Evolutionary conservation across 2,329 filamentous ascomycete genomes (phyloP), one percentile per base, ranked within the genome.

Genomic region (Hortaea sp.): DNA sequence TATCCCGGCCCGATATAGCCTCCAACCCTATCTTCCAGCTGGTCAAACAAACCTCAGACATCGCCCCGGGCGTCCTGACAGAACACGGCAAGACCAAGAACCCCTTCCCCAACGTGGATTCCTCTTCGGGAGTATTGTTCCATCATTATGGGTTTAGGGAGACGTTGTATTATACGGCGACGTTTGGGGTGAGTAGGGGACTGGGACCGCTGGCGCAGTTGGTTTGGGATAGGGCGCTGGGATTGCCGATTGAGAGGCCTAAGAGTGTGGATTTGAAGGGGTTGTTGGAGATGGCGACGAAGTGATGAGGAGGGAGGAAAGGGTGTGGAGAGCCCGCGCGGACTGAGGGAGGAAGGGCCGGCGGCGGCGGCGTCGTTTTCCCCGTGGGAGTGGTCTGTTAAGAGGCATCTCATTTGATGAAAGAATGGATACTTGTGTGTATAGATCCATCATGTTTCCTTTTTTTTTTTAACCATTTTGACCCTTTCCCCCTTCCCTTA

Each of bases 121-220:
- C 85, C 41, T 84, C 81, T 53, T 95, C 88, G 0, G 92, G 92
- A 53, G 89, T 97, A 5, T 77, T 98, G 42, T 97, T 98, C 80
- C 84, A 97, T 70, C 88, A 97, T 74, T 98, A 95, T 66, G 92
- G 90, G 48, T 95, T 98, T 81, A 84, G 86, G 66, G 88, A 97
- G 73, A 95, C 90, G 0, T 76, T 97, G 7, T 98, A 97, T 75
- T 98, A 97, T 73, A 83, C 79, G 11, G 79, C 79, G 7, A 81
- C 79, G 5, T 83, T 83, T 57, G 79, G 79, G 57, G 79, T 83
- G 83, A 80, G 76, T 64, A 73, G 79, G 64, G 78, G 77, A 44
- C 73, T 98, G 11, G 92, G 92, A 6, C 92, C 92, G 20, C 75
- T 98, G 42, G 88, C 88, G 39, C 92, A 98, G 69, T 76, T 98